A percentile compares a stretch with the other conserved stretches of the same genome.
Conservation (phyloP, 2,329 filamentous ascomycete species). For the Reticulascus tulasneorum region DNA sequence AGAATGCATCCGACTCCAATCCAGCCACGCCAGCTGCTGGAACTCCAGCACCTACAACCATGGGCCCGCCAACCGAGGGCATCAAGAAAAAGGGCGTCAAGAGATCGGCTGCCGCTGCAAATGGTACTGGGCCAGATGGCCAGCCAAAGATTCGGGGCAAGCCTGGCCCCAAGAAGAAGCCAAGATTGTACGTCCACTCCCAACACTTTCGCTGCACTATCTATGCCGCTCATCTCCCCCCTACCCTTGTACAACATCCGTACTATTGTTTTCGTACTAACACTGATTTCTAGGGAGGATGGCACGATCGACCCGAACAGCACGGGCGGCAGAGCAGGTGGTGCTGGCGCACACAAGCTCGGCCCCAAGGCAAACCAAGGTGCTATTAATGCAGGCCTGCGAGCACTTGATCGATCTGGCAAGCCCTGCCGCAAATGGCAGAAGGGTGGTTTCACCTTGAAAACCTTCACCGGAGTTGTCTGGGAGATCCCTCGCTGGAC, state of each 20-base stretch:
- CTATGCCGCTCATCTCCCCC: constrained; percentile 4
- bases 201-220: background rate
- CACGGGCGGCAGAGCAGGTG: constrained; percentile 34
- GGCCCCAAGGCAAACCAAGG: constrained; percentile 96
- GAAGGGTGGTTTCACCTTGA: constrained; percentile 76
- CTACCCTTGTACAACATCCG: too few relatives aligned
- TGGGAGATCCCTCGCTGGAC: constrained; percentile 85
- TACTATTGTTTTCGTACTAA: too few relatives aligned
- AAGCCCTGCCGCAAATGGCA: constrained; percentile 91
- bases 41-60: constrained; percentile 51
- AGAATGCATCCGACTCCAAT: constrained; percentile 57
- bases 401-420: constrained; percentile 87
- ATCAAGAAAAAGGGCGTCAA: constrained; percentile 75
- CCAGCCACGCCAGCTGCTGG: constrained; percentile 55
- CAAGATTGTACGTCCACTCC: constrained; percentile 70
- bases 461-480: constrained; percentile 84
- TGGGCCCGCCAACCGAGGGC: constrained; percentile 58
- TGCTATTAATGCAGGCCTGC: constrained; percentile 93
- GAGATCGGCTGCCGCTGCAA: constrained; percentile 61
- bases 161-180: constrained; percentile 95
- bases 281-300: constrained; percentile 48
- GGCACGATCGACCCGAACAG: constrained; percentile 57
- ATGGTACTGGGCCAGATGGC: constrained; percentile 57
- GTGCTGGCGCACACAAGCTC: constrained; percentile 68
- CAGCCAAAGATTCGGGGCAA: constrained; percentile 72